Evolutionary conservation across 2,329 filamentous ascomycete species (phyloP).

Genomic region (Cladosporium sp.): DNA sequence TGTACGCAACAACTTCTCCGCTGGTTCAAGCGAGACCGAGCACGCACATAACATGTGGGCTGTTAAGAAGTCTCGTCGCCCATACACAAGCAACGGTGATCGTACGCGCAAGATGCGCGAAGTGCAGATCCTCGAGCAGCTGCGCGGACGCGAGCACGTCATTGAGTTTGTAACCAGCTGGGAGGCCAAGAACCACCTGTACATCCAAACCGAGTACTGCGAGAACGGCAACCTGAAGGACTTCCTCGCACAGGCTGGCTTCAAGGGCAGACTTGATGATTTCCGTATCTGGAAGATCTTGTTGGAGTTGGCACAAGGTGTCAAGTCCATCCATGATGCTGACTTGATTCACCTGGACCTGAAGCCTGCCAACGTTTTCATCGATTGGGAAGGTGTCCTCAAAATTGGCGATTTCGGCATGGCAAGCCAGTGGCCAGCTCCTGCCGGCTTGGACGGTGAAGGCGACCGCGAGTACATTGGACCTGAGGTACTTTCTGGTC

Average conservation of each 20-base stretch:
- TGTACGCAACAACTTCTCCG: slow-evolving; percentile 26
- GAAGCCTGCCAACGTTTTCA: slow-evolving; percentile 82
- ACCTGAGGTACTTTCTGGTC: slow-evolving; percentile 83
- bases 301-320: slow-evolving; percentile 76
- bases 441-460: slow-evolving; percentile 79
- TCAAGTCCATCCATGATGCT: slow-evolving; percentile 86
- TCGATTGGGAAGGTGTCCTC: slow-evolving; percentile 76
- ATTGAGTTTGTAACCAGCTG: slow-evolving; percentile 82
- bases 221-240: slow-evolving; percentile 88
- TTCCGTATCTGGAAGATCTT: slow-evolving; percentile 99
- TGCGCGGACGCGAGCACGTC: slow-evolving; percentile 81
- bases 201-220: slow-evolving; percentile 97
- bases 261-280: slow-evolving; percentile 86
- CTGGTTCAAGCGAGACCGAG: slow-evolving; percentile 3
- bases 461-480: slow-evolving; percentile 96
- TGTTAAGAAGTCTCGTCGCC: slow-evolving; percentile 88
- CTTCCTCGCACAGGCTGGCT: slow-evolving; percentile 80
- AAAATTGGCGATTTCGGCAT: slow-evolving; percentile 88
- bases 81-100: slow-evolving; percentile 76
- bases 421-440: slow-evolving; percentile 76
- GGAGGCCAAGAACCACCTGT: slow-evolving; percentile 83
- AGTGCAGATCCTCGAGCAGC: slow-evolving; percentile 73
- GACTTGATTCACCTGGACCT: slow-evolving; percentile 84
- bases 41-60: slow-evolving; percentile 65
- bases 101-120: slow-evolving; percentile 83